phyloP scores from a whole-genome alignment of 495 filamentous ascomycete genomes.

The Aspergillus avenaceus region DNA sequence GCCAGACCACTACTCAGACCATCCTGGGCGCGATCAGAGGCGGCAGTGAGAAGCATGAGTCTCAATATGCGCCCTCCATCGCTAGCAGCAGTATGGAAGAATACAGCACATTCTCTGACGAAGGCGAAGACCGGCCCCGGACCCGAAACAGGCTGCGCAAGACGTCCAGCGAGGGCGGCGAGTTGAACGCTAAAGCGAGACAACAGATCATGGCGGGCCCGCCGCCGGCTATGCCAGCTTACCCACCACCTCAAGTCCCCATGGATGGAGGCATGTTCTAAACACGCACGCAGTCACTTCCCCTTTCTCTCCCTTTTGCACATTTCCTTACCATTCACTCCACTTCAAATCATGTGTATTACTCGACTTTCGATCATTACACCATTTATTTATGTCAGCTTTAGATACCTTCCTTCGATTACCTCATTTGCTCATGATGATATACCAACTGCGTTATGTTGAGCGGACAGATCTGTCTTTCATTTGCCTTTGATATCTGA shows the following conservation, averaged over 20 bases:
- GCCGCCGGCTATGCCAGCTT: slow-evolving; percentile 32
- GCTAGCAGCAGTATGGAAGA: slow-evolving; percentile 31
- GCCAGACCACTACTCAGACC: slow-evolving; percentile 49
- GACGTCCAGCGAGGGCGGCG: slow-evolving; percentile 43
- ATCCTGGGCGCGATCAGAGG: slow-evolving; percentile 49
- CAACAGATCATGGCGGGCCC: slow-evolving; percentile 34
- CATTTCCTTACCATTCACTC: slow-evolving; percentile 1
- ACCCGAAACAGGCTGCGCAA: slow-evolving; percentile 52
- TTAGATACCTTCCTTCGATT: slow-evolving; percentile 29
- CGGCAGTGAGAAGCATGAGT: slow-evolving; percentile 32
- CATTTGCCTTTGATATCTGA: slow-evolving; percentile 6
- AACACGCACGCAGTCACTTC: slow-evolving; percentile 4
- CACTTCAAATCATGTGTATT: slow-evolving; percentile 19
- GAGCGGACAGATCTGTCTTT: slow-evolving; percentile 14
- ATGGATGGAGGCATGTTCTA: slow-evolving; percentile 46
- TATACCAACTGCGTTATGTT: slow-evolving; percentile 24
- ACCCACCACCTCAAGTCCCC: slow-evolving; percentile 35
- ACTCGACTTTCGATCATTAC: slow-evolving; percentile 1
- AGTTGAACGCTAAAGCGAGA: slow-evolving; percentile 35
- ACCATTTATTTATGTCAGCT: slow-evolving; percentile 5
- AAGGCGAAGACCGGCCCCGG: slow-evolving; percentile 45
- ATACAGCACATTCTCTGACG: slow-evolving; percentile 45
- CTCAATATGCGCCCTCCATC: slow-evolving; percentile 19
- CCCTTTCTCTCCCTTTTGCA: slow-evolving; percentile 1
- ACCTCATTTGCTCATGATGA: slow-evolving; percentile 19